These are phyloP conservation scores for Talaromyces thailandensis DNA, from an alignment of 495 filamentous ascomycete genomes.

Conservation along the genomic window DNA sequence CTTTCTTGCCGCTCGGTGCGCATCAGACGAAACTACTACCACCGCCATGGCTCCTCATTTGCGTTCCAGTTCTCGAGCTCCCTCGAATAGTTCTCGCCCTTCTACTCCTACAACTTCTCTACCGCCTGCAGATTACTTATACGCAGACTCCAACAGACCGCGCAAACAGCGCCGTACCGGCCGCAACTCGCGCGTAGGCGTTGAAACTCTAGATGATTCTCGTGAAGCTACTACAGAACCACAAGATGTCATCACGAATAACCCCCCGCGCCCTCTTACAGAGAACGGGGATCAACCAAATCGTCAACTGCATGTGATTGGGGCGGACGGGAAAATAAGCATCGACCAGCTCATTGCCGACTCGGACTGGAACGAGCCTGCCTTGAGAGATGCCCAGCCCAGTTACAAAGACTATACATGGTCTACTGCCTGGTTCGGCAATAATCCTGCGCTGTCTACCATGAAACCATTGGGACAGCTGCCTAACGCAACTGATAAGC, in stretches of 20 bases:
- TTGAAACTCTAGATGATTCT: slow-evolving; percentile 3
- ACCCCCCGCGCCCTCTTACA: not conserved
- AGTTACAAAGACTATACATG: slow-evolving; percentile 59
- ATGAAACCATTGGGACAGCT: slow-evolving; percentile 23
- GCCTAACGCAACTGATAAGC: slow-evolving; percentile 18
- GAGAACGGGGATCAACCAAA: not conserved
- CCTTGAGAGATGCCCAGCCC: slow-evolving; percentile 50
- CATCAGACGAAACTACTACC: not conserved
- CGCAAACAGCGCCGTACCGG: slow-evolving; percentile 22
- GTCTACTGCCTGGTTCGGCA: slow-evolving; percentile 18
- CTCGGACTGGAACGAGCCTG: slow-evolving; percentile 63
- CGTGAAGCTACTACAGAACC: slow-evolving; percentile 6
- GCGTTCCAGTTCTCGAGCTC: slow-evolving; percentile 22
- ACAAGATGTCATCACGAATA: not conserved
- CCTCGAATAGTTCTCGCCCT: slow-evolving; percentile 19
- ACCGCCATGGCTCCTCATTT: slow-evolving; percentile 23
- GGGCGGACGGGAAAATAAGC: slow-evolving; percentile 1
- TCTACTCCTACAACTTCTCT: slow-evolving; percentile 17
- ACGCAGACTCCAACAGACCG: slow-evolving; percentile 16
- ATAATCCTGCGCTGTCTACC: slow-evolving; percentile 19
- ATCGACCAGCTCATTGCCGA: slow-evolving; percentile 7
- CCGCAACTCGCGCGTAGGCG: slow-evolving; percentile 13
- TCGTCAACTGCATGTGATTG: not conserved
- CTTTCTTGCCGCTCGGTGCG: not conserved
- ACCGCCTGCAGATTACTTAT: slow-evolving; percentile 11